Conservation (phyloP, 441 rosid species). For the Euphorbia schlechtendalii region DNA sequence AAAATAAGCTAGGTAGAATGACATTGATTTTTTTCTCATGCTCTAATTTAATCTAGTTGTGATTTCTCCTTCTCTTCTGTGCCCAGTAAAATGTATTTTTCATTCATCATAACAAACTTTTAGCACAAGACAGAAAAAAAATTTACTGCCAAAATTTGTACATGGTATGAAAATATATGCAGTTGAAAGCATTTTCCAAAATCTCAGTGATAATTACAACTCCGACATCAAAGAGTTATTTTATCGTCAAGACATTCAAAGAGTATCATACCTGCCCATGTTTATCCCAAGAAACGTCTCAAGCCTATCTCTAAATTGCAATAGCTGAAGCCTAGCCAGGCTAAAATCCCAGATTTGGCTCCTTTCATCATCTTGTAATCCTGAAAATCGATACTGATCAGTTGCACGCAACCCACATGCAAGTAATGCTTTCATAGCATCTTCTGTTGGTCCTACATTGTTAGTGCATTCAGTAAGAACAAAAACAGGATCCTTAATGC, state of each 20-base stretch:
- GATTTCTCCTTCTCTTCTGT: not conserved
- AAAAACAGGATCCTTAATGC: constrained; percentile 67
- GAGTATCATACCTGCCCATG: constrained; percentile 83
- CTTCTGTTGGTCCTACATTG: constrained; percentile 79
- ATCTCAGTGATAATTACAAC: not conserved
- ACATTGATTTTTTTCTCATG: not conserved
- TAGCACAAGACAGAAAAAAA: not conserved
- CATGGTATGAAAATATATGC: not conserved
- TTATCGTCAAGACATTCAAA: too few species aligned
- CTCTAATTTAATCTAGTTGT: not conserved
- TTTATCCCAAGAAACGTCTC: constrained; percentile 95
- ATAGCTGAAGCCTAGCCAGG: constrained; percentile 74
- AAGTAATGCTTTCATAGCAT: constrained; percentile 68
- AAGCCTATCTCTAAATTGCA: constrained; percentile 78
- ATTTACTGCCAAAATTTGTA: not conserved
- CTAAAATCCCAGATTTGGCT: constrained; percentile 64
- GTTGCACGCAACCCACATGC: constrained; percentile 62
- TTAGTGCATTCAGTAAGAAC: constrained; percentile 74
- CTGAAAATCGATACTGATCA: constrained; percentile 46
- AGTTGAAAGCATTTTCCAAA: not conserved
- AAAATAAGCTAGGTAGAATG: not conserved
- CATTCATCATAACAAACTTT: not conserved
- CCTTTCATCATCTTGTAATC: constrained; percentile 43
- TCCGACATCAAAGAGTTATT: constrained; percentile 10
- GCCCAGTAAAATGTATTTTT: not conserved